These are phyloP conservation scores for Metschnikowia baotianmanensis DNA, from an alignment of 805 yeast genomes.

Conservation along the genomic window DNA sequence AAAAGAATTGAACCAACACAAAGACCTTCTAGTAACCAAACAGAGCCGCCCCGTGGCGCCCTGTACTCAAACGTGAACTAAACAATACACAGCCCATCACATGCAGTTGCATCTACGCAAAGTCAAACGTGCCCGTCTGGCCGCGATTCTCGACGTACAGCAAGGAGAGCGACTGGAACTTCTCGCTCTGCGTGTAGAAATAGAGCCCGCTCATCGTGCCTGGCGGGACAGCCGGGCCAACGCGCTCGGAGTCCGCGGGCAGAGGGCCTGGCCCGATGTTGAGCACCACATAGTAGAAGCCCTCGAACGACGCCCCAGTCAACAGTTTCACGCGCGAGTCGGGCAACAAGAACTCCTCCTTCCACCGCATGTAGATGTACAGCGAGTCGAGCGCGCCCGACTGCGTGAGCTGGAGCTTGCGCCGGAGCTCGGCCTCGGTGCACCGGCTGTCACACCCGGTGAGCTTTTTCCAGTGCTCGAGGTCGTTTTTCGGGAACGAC, in stretches of 20 bases:
- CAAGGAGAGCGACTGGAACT: constrained; percentile 73
- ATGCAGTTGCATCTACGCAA: constrained; percentile 18
- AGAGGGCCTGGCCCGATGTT: constrained; percentile 47
- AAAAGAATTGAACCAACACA: too few species aligned
- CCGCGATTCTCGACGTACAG: constrained; percentile 52
- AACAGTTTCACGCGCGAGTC: constrained; percentile 62
- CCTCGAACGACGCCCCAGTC: constrained; percentile 83
- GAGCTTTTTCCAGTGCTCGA: constrained; percentile 52
- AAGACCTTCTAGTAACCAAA: too few species aligned
- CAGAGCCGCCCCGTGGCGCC: too few species aligned
- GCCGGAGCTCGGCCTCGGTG: constrained; percentile 33
- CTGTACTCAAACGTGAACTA: too few species aligned
- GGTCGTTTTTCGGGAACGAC: constrained; percentile 36
- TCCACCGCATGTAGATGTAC: constrained; percentile 87
- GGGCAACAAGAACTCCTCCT: constrained; percentile 82
- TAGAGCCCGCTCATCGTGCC: constrained; percentile 81
- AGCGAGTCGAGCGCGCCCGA: constrained; percentile 29
- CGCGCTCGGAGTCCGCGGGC: constrained; percentile 4
- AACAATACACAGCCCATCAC: too few species aligned
- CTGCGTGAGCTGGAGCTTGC: constrained; percentile 30
- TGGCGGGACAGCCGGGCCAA: constrained; percentile 29
- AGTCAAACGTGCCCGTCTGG: constrained; percentile 25
- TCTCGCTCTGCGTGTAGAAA: constrained; percentile 76
- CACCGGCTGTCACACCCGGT: constrained; percentile 46
- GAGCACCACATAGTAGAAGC: constrained; percentile 85